Conservation (phyloP, 768 basidiomycete species). For the Collybiopsis luxurians region DNA sequence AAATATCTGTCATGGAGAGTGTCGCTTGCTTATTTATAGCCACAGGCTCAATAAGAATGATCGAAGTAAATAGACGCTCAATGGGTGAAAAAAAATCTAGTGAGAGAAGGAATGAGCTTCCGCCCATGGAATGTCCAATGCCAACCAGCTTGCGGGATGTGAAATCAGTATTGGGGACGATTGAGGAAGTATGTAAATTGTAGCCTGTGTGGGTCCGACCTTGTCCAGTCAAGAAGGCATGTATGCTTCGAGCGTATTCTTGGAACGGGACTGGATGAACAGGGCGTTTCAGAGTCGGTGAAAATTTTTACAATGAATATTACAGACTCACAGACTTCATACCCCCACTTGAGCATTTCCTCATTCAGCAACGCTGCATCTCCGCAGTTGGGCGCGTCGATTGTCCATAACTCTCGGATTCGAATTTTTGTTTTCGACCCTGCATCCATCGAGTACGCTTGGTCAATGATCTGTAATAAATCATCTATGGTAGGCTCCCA, state of each 20-base stretch:
- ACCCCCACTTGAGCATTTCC: conserved; percentile 34
- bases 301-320: not conserved
- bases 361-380: conserved; percentile 50
- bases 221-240: conserved; percentile 44
- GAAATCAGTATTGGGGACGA: conserved; percentile 47
- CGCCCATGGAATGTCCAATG: conserved; percentile 57
- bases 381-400: conserved; percentile 56
- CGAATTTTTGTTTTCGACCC: conserved; percentile 19
- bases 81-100: not conserved
- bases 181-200: no score
- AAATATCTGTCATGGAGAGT: no score
- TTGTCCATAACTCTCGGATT: conserved; percentile 35
- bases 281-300: not conserved
- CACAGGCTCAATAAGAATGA: conserved; percentile 49
- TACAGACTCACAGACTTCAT: conserved; percentile 35
- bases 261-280: conserved; percentile 43
- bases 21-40: conserved; percentile 18
- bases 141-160: conserved; percentile 44
- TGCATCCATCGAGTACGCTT: conserved; percentile 17
- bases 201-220: conserved; percentile 27
- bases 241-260: conserved; percentile 46
- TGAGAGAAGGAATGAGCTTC: conserved; percentile 11
- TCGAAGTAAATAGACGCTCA: conserved; percentile 29
- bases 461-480: conserved; percentile 25
- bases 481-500: conserved; percentile 56